Evolutionary conservation across 352 stramenopile genomes (phyloP), one percentile per base, ranked within the genome.

Genomic region (Phytophthora citrophthora): DNA sequence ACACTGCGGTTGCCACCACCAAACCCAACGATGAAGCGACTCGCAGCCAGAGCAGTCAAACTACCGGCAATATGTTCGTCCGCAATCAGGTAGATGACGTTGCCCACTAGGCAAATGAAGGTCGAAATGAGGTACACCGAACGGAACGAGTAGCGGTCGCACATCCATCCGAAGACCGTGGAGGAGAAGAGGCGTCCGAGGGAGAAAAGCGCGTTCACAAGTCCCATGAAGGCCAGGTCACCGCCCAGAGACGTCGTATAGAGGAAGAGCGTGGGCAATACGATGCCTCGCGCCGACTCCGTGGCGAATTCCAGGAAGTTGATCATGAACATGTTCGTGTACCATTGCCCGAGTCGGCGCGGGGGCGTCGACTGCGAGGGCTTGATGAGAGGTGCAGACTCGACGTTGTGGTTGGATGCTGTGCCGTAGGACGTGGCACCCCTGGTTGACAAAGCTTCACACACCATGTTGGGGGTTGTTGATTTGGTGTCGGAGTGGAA

Each of bases 261-360:
- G 8, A 92, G 81, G 65, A 89, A 92, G 11, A 92, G 78, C 52
- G 83, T 91, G 38, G 83, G 70, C 64, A 92, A 73, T 67, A 91
- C 80, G 39, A 92, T 67, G 49, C 83, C 83, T 20, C 83, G 77
- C 31, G 83, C 89, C 2, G 79, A 90, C 53, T 92, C 83, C 48
- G 81, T 81, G 24, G 82, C 70, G 68, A 93, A 90, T 69, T 93
- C 81, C 43, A 93, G 76, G 62, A 93, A 85, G 77, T 91, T 90
- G 75, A 93, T 79, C 49, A 93, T 74, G 39, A 74, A 65, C 66
- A 93, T 91, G 68, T 90, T 86, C 38, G 76, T 61, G 61, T 87
- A 87, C 83, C 83, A 93, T 55, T 70, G 60, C 20, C 63, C 54
- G 15, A 76, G n/a, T 18, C 79, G 76, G 49, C 59, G 52, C 23